Base-by-base conservation (phyloP, 345 rosid genomes). In the Salix caprea region DNA sequence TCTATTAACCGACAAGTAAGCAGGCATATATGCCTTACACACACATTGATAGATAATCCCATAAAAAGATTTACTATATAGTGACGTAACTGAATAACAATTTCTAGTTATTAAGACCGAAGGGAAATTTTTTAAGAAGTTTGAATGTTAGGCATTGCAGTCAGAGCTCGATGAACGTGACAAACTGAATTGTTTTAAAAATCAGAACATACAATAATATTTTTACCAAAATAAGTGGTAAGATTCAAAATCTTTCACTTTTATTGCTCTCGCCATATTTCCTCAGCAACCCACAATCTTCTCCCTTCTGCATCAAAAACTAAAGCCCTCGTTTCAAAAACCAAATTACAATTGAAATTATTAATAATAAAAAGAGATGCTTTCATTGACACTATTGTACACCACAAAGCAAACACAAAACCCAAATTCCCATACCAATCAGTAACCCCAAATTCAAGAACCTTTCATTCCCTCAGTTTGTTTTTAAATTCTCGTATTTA, bases 281-380 rank as follows among this genome's bases (percentile, higher is more conserved):
- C 68, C 32, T 65, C 68, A 65, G 68, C 68, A 65, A 65, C 39
- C 68, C 32, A 65, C 68, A 26, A 65, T 34, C 68, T 65, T 65
- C 68, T 30, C 68, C 32, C 36, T 16, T 65, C 68, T 65, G 68
- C 68, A 65, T 34, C 68, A 65, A 65, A 65, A 3, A 65, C 68
- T 65, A 65, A 65, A 13, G 68, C 68, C 24, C 68, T 16, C 37
- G 21, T 28, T 65, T 65, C 68, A 65, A 65, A 58, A 58, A 58
- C 14, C 5, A 65, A 65, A 65, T 18, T 18, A 65, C 2, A 16
- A 16, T 15, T 13, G 30, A 4, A 64, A 7, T 4, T 8, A 21
- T 2, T 7, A 7, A 54, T 7, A n/a, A 8, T 21, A 0, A 1
- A n/a, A 0, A 23, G 1, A 58, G 6, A 58, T 1, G 28, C 26